These are phyloP conservation scores for Remersonia thermophila DNA, from an alignment of 2,329 filamentous ascomycete genomes.

Conservation along the genomic window DNA sequence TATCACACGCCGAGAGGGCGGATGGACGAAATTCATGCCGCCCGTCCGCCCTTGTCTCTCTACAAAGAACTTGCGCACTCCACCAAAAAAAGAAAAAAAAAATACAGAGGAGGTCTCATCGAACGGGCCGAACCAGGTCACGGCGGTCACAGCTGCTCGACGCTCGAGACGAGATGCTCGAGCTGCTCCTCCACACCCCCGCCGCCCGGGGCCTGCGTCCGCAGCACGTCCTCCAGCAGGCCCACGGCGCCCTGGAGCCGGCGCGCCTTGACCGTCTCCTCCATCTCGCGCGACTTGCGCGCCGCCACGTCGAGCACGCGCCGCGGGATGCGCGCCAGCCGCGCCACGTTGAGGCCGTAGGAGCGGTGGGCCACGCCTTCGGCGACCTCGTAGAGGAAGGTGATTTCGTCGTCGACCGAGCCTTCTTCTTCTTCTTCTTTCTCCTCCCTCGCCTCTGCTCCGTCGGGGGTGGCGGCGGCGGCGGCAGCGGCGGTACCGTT, in stretches of 20 bases:
- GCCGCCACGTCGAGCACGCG: constrained; percentile 67
- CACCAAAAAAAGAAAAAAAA: no score
- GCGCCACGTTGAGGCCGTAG: constrained; percentile 88
- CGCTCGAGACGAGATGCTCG: constrained; percentile 40
- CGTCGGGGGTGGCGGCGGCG: no score
- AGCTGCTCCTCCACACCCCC: constrained; percentile 30
- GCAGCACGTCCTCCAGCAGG: constrained; percentile 32
- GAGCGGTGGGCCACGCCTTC: constrained; percentile 87
- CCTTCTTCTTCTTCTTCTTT: constrained; percentile 21
- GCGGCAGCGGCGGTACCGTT: background rate
- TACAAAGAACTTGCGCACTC: no score
- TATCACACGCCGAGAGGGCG: no score
- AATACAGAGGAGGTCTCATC: no score
- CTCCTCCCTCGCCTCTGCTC: no score
- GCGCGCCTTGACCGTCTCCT: constrained; percentile 55
- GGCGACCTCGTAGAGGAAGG: constrained; percentile 85
- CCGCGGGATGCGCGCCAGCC: constrained; percentile 68
- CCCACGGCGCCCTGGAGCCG: constrained; percentile 40
- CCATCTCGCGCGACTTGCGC: constrained; percentile 68
- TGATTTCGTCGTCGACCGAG: constrained; percentile 62
- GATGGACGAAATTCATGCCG: no score
- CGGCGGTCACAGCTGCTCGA: constrained; percentile 51
- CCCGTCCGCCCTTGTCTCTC: no score
- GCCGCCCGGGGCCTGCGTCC: constrained; percentile 30
- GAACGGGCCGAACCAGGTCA: no score